Evolutionary conservation across 495 filamentous ascomycete genomes (phyloP), one percentile per base, ranked within the genome.

Genomic region (Jackrogersella minutella): DNA sequence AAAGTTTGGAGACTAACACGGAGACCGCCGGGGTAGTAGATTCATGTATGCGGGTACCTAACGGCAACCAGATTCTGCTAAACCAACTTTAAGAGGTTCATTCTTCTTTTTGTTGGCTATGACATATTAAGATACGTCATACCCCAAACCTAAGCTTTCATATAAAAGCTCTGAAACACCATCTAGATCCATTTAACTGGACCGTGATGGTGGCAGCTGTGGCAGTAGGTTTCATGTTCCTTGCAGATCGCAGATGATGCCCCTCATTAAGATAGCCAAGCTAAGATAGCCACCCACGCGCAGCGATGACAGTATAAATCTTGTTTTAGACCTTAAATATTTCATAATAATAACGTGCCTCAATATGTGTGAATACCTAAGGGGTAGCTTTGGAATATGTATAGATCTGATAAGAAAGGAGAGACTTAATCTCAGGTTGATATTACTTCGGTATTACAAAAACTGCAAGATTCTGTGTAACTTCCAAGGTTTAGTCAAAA

Each of bases 221-320:
- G 33, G 39, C 17, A 49, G 14, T 44, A 47, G 21, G 64, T 62
- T 62, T 68, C 65, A 40, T 14, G 58, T 63, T 19, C 65, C 65
- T 68, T 68, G 59, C 53, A 68, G 58, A 55, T 62, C 53, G 16
- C 14, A 44, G 56, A 58, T 68, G 51, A n/a, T 14, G 16, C 55
- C 47, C 51, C 43, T 47, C 26, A 33, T 56, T 50, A 31, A 50
- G 7, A 30, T 30, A 7, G n/a, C n/a, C n/a, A n/a, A n/a, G n/a
- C n/a, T n/a, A 28, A 50, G 30, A 33, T 41, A 50, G 56, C 31
- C 41, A 28, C 33, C 54, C 53, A 57, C n/a, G n/a, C 53, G 37
- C 22, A 56, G 13, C 28, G 11, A 26, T 30, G 28, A 8, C 28
- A 30, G 3, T 30, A 30, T 22, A 41, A 19, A 19, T 21, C 36